Percentiles rank a stretch among this genome's conserved stretches.
Conservation (phyloP, 2,329 filamentous ascomycete species). For the Dactylonectria estremocensis region DNA sequence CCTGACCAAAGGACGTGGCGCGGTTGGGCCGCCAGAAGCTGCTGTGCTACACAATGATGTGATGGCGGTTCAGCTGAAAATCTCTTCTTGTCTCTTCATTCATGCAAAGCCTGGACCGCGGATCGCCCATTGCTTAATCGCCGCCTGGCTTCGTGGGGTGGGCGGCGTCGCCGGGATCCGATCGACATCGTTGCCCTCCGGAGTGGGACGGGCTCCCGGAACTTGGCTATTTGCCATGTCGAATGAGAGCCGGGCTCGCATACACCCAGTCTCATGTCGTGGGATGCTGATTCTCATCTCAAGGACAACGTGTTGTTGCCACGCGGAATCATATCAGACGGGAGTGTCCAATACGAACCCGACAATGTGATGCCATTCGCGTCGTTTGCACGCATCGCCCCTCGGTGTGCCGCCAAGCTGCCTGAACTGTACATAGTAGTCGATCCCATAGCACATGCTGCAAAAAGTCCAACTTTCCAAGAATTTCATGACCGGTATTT, state of each 20-base stretch:
- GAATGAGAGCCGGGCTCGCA: background rate
- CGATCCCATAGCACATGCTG: background rate
- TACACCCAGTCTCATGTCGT: background rate
- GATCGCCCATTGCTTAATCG: background rate
- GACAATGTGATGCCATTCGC: slow-evolving; percentile 1
- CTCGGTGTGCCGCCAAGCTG: background rate
- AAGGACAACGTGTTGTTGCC: background rate
- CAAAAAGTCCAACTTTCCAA: slow-evolving; percentile 19
- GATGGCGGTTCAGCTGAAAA: background rate
- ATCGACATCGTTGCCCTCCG: background rate
- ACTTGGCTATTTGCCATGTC: background rate
- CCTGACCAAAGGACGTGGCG: background rate
- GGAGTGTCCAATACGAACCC: slow-evolving; percentile 1
- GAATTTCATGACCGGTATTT: slow-evolving; percentile 14
- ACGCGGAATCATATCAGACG: slow-evolving; percentile 11
- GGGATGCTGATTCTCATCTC: background rate
- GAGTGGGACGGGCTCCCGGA: background rate
- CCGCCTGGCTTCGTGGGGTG: background rate
- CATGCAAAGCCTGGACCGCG: background rate
- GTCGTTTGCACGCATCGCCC: background rate
- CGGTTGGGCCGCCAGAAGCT: background rate
- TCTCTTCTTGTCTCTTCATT: background rate
- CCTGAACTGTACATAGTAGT: too few species aligned
- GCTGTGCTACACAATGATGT: background rate
- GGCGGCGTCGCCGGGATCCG: background rate